Conservation (phyloP, 2,329 filamentous ascomycete genomes). For the Ceratocystis alfenasii region DNA sequence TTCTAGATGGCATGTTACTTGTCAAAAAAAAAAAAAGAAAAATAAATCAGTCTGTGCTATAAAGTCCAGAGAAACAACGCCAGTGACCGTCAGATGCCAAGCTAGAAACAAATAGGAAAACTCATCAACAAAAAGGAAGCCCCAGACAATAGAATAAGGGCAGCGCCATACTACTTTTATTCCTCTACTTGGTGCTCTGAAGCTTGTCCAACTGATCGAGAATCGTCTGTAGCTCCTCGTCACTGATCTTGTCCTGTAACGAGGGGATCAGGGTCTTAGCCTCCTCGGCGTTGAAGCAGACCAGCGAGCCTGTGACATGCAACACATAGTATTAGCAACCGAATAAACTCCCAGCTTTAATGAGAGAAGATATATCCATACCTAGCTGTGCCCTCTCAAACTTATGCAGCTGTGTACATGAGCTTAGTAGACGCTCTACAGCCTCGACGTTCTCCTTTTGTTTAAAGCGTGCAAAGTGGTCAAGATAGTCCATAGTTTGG, state of each 20-base stretch:
- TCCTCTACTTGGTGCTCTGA: constrained; percentile 29
- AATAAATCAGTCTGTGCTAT: background rate
- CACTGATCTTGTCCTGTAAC: constrained; percentile 75
- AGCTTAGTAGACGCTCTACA: constrained; percentile 75
- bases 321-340: constrained; percentile 10
- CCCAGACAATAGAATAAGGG: background rate
- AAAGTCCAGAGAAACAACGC: background rate
- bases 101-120: constrained; percentile 6
- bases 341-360: too few relatives aligned
- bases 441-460: constrained; percentile 87
- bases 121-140: constrained; percentile 2
- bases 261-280: constrained; percentile 92
- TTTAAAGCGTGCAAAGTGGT: constrained; percentile 92
- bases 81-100: constrained; percentile 2
- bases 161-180: background rate
- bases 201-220: constrained; percentile 86
- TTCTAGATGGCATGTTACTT: background rate
- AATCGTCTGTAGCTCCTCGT: constrained; percentile 76
- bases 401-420: constrained; percentile 68
- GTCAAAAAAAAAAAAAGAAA: background rate
- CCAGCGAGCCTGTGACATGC: constrained; percentile 59
- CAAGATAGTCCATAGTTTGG: constrained; percentile 85
- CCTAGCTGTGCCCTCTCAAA: constrained; percentile 91
- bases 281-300: constrained; percentile 86
- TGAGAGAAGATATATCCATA: constrained; percentile 31